Evolutionary conservation across 2,329 filamentous ascomycete species (phyloP).

Genomic region (Cladobotryum mycophilum): DNA sequence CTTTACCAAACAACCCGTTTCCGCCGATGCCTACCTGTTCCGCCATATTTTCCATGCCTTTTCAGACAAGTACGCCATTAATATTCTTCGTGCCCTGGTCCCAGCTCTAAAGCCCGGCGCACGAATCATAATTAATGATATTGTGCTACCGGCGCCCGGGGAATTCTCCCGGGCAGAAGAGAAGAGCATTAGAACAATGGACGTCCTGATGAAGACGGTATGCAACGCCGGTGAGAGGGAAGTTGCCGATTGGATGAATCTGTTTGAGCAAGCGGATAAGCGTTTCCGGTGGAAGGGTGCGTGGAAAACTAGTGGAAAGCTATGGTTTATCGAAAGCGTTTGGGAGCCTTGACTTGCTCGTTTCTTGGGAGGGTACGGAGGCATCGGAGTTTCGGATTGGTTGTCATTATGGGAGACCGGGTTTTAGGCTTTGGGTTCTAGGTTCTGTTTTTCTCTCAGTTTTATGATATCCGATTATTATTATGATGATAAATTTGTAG

Average conservation of each 20-base stretch:
- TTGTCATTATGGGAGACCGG: too few relatives aligned
- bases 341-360: constrained; percentile 22
- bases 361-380: too few relatives aligned
- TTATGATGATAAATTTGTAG: too few relatives aligned
- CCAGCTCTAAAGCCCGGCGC: constrained; percentile 45
- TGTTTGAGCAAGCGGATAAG: constrained; percentile 34
- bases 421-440: too few relatives aligned
- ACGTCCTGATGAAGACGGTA: constrained; percentile 41
- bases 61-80: constrained; percentile 39
- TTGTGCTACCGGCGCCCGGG: constrained; percentile 29
- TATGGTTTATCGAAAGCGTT: constrained; percentile 33
- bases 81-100: constrained; percentile 39
- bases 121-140: constrained; percentile 32
- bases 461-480: too few relatives aligned
- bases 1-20: constrained; percentile 43
- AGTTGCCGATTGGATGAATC: constrained; percentile 34
- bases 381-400: too few relatives aligned
- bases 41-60: constrained; percentile 52
- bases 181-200: constrained; percentile 35
- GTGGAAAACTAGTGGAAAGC: constrained; percentile 20
- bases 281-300: constrained; percentile 32
- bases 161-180: constrained; percentile 29
- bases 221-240: constrained; percentile 41
- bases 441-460: too few relatives aligned
- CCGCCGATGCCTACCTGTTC: constrained; percentile 48